Evolutionary conservation across 257 asterid species (phyloP).

Genomic region (Pogostemon cablin): DNA sequence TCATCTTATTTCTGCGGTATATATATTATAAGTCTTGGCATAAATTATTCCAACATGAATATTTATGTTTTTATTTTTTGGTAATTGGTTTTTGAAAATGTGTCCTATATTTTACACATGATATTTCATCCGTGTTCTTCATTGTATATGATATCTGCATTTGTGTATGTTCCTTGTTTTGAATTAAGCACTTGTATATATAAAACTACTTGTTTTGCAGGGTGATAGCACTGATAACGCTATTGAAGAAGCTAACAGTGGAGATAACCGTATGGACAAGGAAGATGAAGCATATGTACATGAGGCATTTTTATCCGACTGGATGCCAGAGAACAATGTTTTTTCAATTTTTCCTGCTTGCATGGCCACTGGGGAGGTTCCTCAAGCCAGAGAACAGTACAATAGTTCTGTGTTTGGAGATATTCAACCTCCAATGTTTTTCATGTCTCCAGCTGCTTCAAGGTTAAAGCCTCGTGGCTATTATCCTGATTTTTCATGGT

Average conservation of each 20-base stretch:
- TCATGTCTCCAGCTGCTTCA: conserved; percentile 48
- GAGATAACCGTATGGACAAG: conserved; percentile 51
- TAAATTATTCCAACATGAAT: no score
- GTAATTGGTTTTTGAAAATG: no score
- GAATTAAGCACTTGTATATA: conserved; percentile 16
- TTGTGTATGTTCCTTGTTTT: conserved; percentile 8
- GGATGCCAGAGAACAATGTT: conserved; percentile 65
- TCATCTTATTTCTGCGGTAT: conserved; percentile 22
- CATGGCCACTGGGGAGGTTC: conserved; percentile 40
- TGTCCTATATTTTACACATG: no score
- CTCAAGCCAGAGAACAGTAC: conserved; percentile 46
- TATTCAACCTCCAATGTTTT: conserved; percentile 39
- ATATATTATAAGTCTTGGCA: not conserved
- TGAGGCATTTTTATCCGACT: conserved; percentile 95
- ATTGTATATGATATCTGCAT: not conserved
- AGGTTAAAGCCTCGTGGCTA: conserved; percentile 45
- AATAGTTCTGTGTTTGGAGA: conserved; percentile 39
- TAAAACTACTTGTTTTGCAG: conserved; percentile 43
- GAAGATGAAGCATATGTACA: conserved; percentile 92
- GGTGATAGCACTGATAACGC: conserved; percentile 62
- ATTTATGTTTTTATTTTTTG: no score
- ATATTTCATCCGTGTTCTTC: no score
- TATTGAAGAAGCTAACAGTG: conserved; percentile 52
- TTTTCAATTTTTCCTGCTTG: conserved; percentile 39
- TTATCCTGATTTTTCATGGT: conserved; percentile 25